Base-by-base conservation (phyloP, 306 rosid species). In the Lagenaria siceraria region DNA sequence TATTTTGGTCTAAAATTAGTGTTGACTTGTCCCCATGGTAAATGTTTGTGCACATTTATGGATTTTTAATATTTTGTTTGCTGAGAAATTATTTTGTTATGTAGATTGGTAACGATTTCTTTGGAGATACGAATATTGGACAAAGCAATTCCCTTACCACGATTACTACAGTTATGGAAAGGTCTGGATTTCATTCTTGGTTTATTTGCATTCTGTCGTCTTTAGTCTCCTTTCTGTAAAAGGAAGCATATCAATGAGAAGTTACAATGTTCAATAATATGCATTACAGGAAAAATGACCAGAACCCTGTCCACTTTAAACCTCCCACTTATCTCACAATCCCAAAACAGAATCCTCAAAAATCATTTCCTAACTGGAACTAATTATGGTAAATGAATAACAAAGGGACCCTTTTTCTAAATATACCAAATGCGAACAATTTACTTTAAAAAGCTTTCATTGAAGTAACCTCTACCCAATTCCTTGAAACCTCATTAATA, bases 51-150 rank as follows among this genome's bases (percentile, higher is more conserved):
- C 62, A 31, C 42, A 29, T 40, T 49, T 62, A n/a, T 78, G 61
- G 54, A 29, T 31, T 63, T 24, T 68, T 61, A 60, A 51, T 58
- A 40, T 54, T 61, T 11, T 78, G 55, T 51, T 81, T 75, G 27
- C 51, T 25, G 82, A 60, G 71, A 81, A 38, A 78, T 77, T 24
- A 76, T 83, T 75, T 27, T 74, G 38, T 83, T 19, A 35, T 78
- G 77, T 78, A 95, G 99, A 77, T 88, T 19, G 81, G 82, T 65
- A 88, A 78, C 79, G 78, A 80, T 82, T 92, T 83, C 90, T 71
- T 89, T 81, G 80, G 77, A 76, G 88, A 74, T 71, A 15, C 72
- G 46, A 80, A 61, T 77, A 62, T 48, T 25, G 91, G 77, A 78
- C 75, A 80, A 72, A 80, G 81, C 78, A 62, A 78, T 80, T 74